Conservation (phyloP, 768 basidiomycete genomes). For the Kwoniella bestiolae region DNA sequence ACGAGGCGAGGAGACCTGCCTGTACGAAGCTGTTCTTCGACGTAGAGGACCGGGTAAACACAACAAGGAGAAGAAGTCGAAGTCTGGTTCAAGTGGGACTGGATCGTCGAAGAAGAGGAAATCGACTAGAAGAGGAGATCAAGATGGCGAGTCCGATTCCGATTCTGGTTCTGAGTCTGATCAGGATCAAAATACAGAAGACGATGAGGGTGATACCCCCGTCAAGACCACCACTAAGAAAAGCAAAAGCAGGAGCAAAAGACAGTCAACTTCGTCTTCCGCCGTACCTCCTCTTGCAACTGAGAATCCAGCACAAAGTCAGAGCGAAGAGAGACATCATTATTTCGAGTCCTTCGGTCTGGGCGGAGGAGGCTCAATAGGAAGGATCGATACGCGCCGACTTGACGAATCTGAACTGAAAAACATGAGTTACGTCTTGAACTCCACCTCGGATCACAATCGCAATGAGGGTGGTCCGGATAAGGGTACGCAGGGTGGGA, state of each 20-base stretch:
- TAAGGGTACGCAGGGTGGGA: not conserved
- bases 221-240: not conserved
- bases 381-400: not conserved
- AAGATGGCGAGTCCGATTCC: not conserved
- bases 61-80: slow-evolving; percentile 37
- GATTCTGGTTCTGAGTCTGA: not conserved
- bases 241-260: not conserved
- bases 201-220: not conserved
- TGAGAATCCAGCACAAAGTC: no score
- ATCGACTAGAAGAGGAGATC: not conserved
- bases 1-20: slow-evolving; percentile 45
- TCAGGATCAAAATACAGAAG: slow-evolving; percentile 1
- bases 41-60: slow-evolving; percentile 57
- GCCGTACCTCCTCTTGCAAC: not conserved
- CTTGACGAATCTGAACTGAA: slow-evolving; percentile 10
- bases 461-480: not conserved
- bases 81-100: not conserved
- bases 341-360: not conserved
- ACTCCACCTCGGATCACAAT: no score
- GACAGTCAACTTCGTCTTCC: no score
- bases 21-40: slow-evolving; percentile 52
- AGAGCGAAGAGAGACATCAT: not conserved
- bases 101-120: slow-evolving; percentile 8
- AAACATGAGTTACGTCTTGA: slow-evolving; percentile 16
- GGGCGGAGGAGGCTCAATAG: slow-evolving; percentile 2